Conservation (phyloP, 345 rosid species). For the Excoecaria agallocha region DNA sequence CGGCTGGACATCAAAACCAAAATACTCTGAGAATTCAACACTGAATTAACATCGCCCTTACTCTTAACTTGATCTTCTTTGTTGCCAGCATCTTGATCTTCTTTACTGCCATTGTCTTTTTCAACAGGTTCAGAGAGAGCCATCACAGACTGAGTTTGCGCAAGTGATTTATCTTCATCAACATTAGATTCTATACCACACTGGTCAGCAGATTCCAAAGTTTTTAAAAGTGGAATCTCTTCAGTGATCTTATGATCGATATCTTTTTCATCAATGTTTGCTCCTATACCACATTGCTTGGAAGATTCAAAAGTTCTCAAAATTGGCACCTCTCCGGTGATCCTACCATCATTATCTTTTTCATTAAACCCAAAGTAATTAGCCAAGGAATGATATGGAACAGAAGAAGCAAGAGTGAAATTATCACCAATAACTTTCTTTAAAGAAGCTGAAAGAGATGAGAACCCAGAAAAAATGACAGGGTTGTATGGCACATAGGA, state of each 20-base stretch:
- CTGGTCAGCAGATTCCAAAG: slow-evolving; percentile 28
- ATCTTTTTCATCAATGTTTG: slow-evolving; percentile 29
- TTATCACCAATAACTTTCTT: slow-evolving; percentile 54
- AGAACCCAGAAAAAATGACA: slow-evolving; percentile 66
- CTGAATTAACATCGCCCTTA: slow-evolving; percentile 42
- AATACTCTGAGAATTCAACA: slow-evolving; percentile 64
- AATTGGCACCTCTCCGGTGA: slow-evolving; percentile 40
- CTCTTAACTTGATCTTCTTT: slow-evolving; percentile 36
- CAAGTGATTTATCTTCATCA: slow-evolving; percentile 35
- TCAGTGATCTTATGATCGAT: slow-evolving; percentile 29
- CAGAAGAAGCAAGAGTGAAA: slow-evolving; percentile 43
- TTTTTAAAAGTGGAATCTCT: slow-evolving; percentile 40
- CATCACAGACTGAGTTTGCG: slow-evolving; percentile 28
- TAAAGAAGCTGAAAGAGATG: slow-evolving; percentile 70
- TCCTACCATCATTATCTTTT: slow-evolving; percentile 29
- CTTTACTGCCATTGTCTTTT: slow-evolving; percentile 28
- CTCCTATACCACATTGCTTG: slow-evolving; percentile 32
- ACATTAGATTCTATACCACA: slow-evolving; percentile 36
- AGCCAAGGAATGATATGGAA: slow-evolving; percentile 46
- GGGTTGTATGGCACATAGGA: slow-evolving; percentile 71
- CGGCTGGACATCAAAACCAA: slow-evolving; percentile 85
- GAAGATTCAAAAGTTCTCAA: slow-evolving; percentile 34
- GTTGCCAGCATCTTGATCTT: slow-evolving; percentile 28
- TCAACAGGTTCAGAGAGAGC: slow-evolving; percentile 34
- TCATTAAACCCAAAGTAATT: slow-evolving; percentile 56